Base-by-base conservation (phyloP, 2,329 filamentous ascomycete genomes). In the Colletotrichum filicis region DNA sequence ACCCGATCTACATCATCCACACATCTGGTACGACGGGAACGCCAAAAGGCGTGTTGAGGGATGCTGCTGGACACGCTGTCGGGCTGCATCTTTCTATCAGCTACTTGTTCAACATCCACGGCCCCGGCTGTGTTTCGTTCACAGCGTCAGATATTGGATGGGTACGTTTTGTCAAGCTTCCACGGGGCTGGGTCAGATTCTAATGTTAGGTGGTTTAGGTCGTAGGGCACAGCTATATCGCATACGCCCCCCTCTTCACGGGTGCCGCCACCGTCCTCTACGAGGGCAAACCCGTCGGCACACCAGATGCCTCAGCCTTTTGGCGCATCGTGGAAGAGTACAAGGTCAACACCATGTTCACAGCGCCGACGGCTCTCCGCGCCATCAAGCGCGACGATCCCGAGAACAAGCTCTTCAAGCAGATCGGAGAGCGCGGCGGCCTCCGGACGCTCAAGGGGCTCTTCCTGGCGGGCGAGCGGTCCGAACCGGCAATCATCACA, bases 211-310 rank as follows among this genome's bases (percentile, higher is more conserved):
- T 37, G n/a, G 28, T 19, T 14, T n/a, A 75, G 74, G 73, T 75
- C 0, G 94, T 97, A 0, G 94, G 94, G 0, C 83, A 84, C 75
- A 82, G 3, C 91, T 98, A 97, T 80, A 98, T 98, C 75, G 86
- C 98, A 14, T 98, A 98, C 79, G 95, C 91, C 4, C 95, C 95
- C 14, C 89, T 98, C 6, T 89, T 98, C 1, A 91, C 93, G 0
- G 95, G 95, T 5, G 95, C 95, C 2, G 92, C 95, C 1, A 97
- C 95, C 0, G 90, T 98, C 1, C 86, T 98, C 0, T 98, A 95
- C 81, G 95, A 98, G 83, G 96, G 95, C n/a, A 98, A 98, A 76
- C 95, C 95, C 0, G 87, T 98, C 14, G 95, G 95, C 5, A 98
- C 95, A 0, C 95, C 95, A 0, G 92, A 98, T 77, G 93, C 95